Percentiles rank a stretch among this genome's conserved stretches.
Evolutionary conservation across 2,329 filamentous ascomycete species (phyloP).

Genomic region (Hymenoscyphus infarciens): DNA sequence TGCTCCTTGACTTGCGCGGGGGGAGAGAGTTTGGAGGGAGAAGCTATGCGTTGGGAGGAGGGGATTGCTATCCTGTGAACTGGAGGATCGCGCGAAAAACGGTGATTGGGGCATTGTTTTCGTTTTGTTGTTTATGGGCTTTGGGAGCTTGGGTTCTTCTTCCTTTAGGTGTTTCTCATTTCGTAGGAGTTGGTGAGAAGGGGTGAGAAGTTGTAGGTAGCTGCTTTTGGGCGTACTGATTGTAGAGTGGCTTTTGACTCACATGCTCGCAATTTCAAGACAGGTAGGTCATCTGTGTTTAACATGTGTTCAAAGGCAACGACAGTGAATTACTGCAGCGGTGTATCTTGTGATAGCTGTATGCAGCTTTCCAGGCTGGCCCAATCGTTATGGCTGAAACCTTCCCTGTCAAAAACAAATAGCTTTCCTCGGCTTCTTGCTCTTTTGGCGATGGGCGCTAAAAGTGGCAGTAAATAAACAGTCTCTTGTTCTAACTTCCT

Average conservation of each 20-base stretch:
- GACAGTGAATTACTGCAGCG: not conserved
- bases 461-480: not conserved
- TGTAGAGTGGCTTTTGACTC: constrained; percentile 3
- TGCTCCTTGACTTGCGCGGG: constrained; percentile 14
- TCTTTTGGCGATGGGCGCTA: not conserved
- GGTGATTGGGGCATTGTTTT: constrained; percentile 25
- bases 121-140: constrained; percentile 1
- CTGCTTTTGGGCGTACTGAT: not conserved
- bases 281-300: constrained; percentile 15
- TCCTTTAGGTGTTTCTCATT: not conserved
- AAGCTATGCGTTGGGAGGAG: constrained; percentile 25
- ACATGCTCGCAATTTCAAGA: constrained; percentile 15
- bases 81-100: constrained; percentile 26
- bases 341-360: not conserved
- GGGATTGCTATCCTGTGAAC: constrained; percentile 22
- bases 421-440: not conserved
- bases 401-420: not conserved
- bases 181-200: not conserved
- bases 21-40: constrained; percentile 28
- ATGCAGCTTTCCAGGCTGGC: not conserved
- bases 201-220: not conserved
- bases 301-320: constrained; percentile 9
- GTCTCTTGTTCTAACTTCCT: not conserved
- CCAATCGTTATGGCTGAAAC: not conserved
- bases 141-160: not conserved